phyloP scores from a whole-genome alignment of 441 rosid genomes.

The Theobroma grandiflorum region DNA sequence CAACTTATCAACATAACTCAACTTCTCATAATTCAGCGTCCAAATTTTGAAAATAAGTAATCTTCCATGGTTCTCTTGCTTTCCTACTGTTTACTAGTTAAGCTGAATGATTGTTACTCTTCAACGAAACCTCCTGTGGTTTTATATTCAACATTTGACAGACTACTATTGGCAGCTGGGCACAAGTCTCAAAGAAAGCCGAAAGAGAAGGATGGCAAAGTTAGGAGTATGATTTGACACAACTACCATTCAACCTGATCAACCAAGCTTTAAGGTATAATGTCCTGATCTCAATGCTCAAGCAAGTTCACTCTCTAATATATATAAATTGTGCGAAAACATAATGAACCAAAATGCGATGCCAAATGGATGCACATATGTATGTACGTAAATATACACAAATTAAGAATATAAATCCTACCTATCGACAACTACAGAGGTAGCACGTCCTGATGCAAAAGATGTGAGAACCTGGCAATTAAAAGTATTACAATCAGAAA shows the following conservation, averaged over 20 bases:
- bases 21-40: background rate
- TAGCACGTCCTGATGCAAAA: constrained; percentile 98
- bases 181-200: background rate
- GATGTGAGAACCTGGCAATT: constrained; percentile 93
- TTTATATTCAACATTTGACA: constrained; percentile 7
- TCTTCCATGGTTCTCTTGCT: background rate
- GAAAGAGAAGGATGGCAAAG: background rate
- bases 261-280: background rate
- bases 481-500: constrained; percentile 32
- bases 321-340: background rate
- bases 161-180: background rate
- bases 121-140: background rate
- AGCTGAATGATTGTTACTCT: background rate
- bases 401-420: constrained; percentile 39
- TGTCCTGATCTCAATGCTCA: background rate
- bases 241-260: background rate
- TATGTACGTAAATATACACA: background rate
- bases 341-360: background rate
- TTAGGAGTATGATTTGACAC: background rate
- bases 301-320: background rate
- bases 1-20: background rate
- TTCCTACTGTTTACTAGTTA: background rate
- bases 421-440: constrained; percentile 98
- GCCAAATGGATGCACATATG: background rate
- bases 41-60: background rate